Evolutionary conservation across 257 asterid genomes (phyloP), one percentile per base, ranked within the genome.

Genomic region (Lycium ferocissimum): DNA sequence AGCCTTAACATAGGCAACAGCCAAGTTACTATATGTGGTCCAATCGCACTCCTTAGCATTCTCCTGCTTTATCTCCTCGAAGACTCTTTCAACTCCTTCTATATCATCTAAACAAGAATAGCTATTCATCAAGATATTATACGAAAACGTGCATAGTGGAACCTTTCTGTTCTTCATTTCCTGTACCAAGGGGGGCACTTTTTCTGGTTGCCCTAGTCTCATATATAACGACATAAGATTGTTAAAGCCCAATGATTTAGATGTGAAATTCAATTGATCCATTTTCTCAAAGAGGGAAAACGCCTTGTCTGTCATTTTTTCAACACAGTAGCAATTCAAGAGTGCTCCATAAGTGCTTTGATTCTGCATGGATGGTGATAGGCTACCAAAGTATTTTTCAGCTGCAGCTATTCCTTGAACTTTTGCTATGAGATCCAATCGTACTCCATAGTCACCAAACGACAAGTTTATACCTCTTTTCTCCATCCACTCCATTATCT

Each of bases 401-500:
- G 98, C 99, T 51, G 92, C 98, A 40, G 87, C 86, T 87, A 94
- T 80, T 12, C 98, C 97, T 5, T 92, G 86, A 73, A 80, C 92
- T 88, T 94, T 92, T 37, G 89, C 91, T 40, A 88, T 87, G 71
- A 95, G 93, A 86, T 94, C 95, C 91, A 95, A 84, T 45, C 88
- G 92, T 45, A 88, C 58, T 13, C 97, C 92, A 70, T 87, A 82
- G 84, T 94, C 95, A 14, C 33, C 76, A 69, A 40, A 71, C 22
- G 85, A 84, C 35, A 91, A 86, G 89, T 91, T 87, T 57, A 89
- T 82, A 83, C 89, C 89, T 87, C 94, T 91, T 72, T 53, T 80
- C 85, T 87, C 92, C 97, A 93, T 95, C 98, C 99, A 95, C 72
- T 93, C 96, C 90, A 92, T 90, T 85, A 94, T 92, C 98, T 95